Conservation (phyloP, 345 rosid species). For the Eucalyptus cladocalyx region DNA sequence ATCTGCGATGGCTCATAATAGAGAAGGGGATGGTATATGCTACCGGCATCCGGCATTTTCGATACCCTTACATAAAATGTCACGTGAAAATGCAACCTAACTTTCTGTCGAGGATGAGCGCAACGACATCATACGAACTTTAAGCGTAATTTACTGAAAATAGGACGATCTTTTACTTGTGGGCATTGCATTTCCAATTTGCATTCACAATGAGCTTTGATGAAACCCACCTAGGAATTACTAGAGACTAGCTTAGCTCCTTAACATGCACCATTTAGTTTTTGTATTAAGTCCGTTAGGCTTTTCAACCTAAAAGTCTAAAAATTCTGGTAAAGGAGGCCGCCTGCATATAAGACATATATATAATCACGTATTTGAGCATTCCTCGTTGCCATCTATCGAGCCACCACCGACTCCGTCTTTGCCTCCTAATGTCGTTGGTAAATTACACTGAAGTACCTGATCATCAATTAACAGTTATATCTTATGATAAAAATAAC, state of each 20-base stretch:
- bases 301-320: neutral
- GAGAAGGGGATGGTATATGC: neutral
- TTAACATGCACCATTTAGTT: neutral
- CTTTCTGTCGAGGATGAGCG: neutral
- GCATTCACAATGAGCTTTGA: neutral
- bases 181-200: neutral
- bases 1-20: neutral
- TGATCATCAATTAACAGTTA: neutral
- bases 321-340: neutral
- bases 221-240: neutral
- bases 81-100: neutral
- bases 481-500: neutral
- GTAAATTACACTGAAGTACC: neutral
- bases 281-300: neutral
- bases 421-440: neutral
- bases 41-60: neutral
- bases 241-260: neutral
- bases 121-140: neutral
- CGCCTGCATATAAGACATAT: neutral
- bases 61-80: neutral
- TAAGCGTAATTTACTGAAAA: neutral
- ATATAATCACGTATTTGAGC: neutral
- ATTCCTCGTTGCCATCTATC: neutral
- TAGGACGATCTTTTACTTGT: neutral
- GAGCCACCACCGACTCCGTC: neutral